A percentile compares a stretch with the other conserved stretches of the same genome.
phyloP scores from a whole-genome alignment of 495 filamentous ascomycete species.

The Oidiodendron maius region DNA sequence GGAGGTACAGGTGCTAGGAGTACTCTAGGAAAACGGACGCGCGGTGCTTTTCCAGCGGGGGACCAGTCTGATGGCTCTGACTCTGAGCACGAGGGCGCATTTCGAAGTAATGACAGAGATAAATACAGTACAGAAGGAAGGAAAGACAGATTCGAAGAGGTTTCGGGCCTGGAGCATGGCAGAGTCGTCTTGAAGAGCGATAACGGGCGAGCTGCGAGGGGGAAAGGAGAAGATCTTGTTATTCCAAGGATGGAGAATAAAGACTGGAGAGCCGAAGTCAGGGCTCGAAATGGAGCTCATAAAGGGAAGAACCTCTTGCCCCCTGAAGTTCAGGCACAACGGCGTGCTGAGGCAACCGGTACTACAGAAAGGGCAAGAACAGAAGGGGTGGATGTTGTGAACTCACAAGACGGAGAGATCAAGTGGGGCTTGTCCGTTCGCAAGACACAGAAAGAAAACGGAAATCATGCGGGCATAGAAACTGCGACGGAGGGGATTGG shows the following conservation, averaged over 20 bases:
- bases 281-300: constrained; percentile 39
- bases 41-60: constrained; percentile 6
- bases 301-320: constrained; percentile 42
- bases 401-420: constrained; percentile 20
- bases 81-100: constrained; percentile 9
- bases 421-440: constrained; percentile 20
- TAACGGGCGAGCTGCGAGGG: constrained; percentile 24
- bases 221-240: constrained; percentile 42
- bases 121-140: background rate
- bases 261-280: constrained; percentile 63
- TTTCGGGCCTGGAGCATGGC: background rate
- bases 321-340: constrained; percentile 40
- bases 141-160: background rate
- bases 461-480: background rate
- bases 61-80: constrained; percentile 8
- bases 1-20: background rate
- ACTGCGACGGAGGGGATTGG: constrained; percentile 6
- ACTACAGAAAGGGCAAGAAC: background rate
- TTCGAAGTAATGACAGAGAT: no score
- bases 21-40: constrained; percentile 19
- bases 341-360: constrained; percentile 14
- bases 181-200: constrained; percentile 20
- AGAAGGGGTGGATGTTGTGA: constrained; percentile 28
- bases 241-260: constrained; percentile 63
- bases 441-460: constrained; percentile 19